Base-by-base conservation (phyloP, 768 basidiomycete genomes). In the Rhodotorula toruloides region DNA sequence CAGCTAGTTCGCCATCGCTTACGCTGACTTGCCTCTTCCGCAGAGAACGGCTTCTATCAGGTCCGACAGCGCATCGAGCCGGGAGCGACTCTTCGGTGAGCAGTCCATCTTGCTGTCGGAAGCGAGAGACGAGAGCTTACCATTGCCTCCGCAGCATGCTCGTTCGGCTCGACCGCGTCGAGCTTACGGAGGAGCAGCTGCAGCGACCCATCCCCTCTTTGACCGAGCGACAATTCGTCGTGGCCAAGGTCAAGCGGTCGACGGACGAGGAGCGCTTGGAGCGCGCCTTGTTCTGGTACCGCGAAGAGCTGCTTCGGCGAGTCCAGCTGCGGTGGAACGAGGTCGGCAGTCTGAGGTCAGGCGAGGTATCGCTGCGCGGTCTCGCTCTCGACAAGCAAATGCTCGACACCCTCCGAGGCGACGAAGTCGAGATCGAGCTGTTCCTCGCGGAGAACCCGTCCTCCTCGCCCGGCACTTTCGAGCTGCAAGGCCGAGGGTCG, bases 271-370 rank as follows among this genome's bases (percentile, higher is more conserved):
- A 87, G 66, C 81, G 80, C 48, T 74, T 81, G 16, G 87, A 91
- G 75, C 82, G 85, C 44, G 89, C 91, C 75, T 76, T 93, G 22
- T 99, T 98, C 79, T 99, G 96, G 96, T 94, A 96, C 76, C 82
- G 93, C 42, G 93, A 99, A 76, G 85, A 87, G 68, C 78, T 99
- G 16, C 83, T 98, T 73, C 84, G 84, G 52, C 78, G 79, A 55
- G 76, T 97, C 21, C 80, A 79, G 19, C 87, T 87, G 16, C 81
- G 80, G 25, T 99, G 96, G 96, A 83, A 83, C 74, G 96, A 98
- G 84, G 86, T 84, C 53, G 89, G 87, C 36, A 90, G 90, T 4
- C 82, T 79, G 42, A 85, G 94, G 27, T 79, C 81, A 6, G 94
- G 94, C 9, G 83, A 84, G 63, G 79, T 98, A 42, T 87, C 86